Evolutionary conservation across 2,329 filamentous ascomycete genomes (phyloP), one percentile per base, ranked within the genome.

Genomic region (Cytospora leucostoma): DNA sequence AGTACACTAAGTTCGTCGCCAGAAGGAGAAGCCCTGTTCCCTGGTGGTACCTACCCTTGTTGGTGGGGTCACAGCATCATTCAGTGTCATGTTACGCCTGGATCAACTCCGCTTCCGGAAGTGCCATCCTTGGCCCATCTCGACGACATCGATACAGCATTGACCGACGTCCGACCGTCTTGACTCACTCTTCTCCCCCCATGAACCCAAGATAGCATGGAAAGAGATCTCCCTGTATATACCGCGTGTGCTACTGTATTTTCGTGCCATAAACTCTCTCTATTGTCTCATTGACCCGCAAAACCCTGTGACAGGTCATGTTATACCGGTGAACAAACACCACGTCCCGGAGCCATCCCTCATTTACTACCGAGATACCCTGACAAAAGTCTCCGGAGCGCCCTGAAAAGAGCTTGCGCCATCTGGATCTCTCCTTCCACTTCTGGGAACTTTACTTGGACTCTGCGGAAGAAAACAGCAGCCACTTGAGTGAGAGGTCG

Each of bases 101-200:
- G 57, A 52, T 59, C 49, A 38, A 37, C 59, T 61, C 59, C 59
- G 59, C 59, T 61, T 61, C 59, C 51, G 33, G 59, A 47, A 47
- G 44, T 34, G 51, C 51, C 38, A 55, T 35, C 57, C 59, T 47
- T 47, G 44, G 8, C 44, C 44, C 44, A 47, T 47, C 44, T 12
- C 44, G 44, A 47, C 44, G 44, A 47, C 44, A 47, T 47, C 44
- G 19, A n/a, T 47, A 47, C 44, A 19, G n/a, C 44, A 47, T 21
- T 47, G 44, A 47, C 44, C 44, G 27, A 27, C 27, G 27, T 27
- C 27, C 17, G n/a, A 47, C n/a, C 12, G 27, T 47, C 44, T 47
- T 47, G 44, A 47, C 44, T 47, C 44, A 47, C n/a, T 21, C n/a
- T 11, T 19, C 12, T n/a, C 4, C 38, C 7, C 38, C 4, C 15